phyloP scores from a whole-genome alignment of 192 early-diverging fungal species.

The Gorgonomyces haynaldii region DNA sequence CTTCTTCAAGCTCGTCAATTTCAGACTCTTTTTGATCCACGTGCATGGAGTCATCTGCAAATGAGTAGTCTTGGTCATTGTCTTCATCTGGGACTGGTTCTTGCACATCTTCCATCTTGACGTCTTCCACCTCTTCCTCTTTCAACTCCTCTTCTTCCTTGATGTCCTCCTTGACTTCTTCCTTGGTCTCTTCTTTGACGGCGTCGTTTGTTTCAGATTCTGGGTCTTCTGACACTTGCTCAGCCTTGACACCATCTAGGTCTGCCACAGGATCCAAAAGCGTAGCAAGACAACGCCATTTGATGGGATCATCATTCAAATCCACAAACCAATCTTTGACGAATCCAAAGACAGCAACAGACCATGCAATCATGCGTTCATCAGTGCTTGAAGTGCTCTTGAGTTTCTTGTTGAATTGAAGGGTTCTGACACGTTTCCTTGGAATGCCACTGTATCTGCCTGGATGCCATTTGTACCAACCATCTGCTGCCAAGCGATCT shows the following conservation, averaged over 20 bases:
- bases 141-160: too few species aligned
- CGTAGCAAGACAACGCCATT: slow-evolving; percentile 16
- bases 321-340: slow-evolving; percentile 20
- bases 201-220: slow-evolving; percentile 9
- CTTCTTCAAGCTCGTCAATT: neutral
- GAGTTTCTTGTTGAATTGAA: neutral
- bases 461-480: slow-evolving; percentile 43
- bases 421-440: neutral
- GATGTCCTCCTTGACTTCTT: too few species aligned
- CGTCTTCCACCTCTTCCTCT: too few species aligned
- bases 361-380: slow-evolving; percentile 32
- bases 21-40: too few species aligned
- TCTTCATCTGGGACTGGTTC: too few species aligned
- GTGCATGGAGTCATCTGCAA: too few species aligned
- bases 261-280: slow-evolving; percentile 5
- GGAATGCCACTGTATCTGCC: slow-evolving; percentile 18
- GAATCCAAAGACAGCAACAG: slow-evolving; percentile 35
- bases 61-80: too few species aligned
- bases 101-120: neutral
- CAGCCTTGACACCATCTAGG: slow-evolving; percentile 8
- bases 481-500: slow-evolving; percentile 27
- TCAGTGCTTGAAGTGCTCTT: slow-evolving; percentile 3
- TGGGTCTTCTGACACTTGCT: slow-evolving; percentile 2
- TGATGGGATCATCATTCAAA: slow-evolving; percentile 7
- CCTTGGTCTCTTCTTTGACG: neutral